A percentile compares a stretch with the other conserved stretches of the same genome.
Evolutionary conservation across 1,284 basidiomycete species (phyloP).

Genomic region (Irpex lacteus): DNA sequence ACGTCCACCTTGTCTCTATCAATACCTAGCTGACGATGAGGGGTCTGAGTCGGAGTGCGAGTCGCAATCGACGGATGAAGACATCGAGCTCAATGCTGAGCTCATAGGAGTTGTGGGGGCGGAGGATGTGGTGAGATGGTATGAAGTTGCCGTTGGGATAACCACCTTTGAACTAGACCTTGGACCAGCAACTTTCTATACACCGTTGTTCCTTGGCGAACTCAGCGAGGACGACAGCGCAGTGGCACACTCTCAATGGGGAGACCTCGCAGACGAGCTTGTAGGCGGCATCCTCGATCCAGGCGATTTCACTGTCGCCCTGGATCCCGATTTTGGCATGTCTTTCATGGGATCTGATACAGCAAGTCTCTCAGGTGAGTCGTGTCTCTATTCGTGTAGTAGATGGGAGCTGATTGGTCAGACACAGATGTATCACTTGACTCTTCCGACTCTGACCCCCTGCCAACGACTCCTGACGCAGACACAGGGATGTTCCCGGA

Average conservation of each 20-base stretch:
- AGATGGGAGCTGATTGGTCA: conserved; percentile 20
- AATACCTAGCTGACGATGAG: conserved; percentile 19
- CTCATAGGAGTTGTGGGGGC: conserved; percentile 26
- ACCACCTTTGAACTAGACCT: conserved; percentile 4
- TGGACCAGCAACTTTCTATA: not conserved
- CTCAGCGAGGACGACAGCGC: conserved; percentile 12
- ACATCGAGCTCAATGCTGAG: conserved; percentile 23
- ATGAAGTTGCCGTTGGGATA: conserved; percentile 29
- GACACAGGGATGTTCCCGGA: conserved; percentile 26
- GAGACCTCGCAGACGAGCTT: conserved; percentile 21
- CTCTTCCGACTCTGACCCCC: conserved; percentile 26
- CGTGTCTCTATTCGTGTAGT: conserved; percentile 12
- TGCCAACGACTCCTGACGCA: conserved; percentile 26
- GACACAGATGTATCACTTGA: conserved; percentile 28
- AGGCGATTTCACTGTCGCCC: conserved; percentile 12
- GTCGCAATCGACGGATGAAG: conserved; percentile 7
- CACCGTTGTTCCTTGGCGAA: conserved; percentile 6
- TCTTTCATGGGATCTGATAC: conserved; percentile 11
- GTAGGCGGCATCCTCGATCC: conserved; percentile 24
- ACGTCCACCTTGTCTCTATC: conserved; percentile 27
- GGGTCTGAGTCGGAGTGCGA: conserved; percentile 5
- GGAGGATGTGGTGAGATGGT: conserved; percentile 24
- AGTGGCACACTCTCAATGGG: conserved; percentile 19
- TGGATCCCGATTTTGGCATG: conserved; percentile 7
- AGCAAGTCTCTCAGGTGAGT: conserved; percentile 15